Base-by-base conservation (phyloP, 2,329 filamentous ascomycete species). In the Aureobasidium subglaciale region DNA sequence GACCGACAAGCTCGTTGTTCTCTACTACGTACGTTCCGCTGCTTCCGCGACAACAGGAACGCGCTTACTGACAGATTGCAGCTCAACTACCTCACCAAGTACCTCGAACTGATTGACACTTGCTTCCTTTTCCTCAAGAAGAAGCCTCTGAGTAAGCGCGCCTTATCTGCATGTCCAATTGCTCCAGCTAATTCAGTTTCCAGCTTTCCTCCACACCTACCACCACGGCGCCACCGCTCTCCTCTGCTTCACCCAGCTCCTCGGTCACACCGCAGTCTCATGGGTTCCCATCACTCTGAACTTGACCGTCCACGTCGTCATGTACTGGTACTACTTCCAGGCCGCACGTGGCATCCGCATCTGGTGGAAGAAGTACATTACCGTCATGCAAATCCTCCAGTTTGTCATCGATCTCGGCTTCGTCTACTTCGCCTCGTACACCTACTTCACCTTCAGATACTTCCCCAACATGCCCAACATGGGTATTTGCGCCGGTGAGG, bases 241-340 rank as follows among this genome's bases (percentile, higher is more conserved):
- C 62, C 87, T 97, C 65, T 96, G 92, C 87, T 97, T 95, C 80
- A 96, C 90, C 56, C 92, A 97, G 78, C 84, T 97, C 63, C 86
- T 96, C 67, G 92, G 92, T 63, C 83, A 88, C 68, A 97, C 92
- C 42, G 82, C 92, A 40, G 92, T 97, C 56, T 95, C 91, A 59
- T 97, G 92, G 92, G 89, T 96, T 56, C 85, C 87, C 60, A 97
- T 97, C 71, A 86, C 84, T 54, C 83, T 97, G 65, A 97, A 97
- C 81, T 77, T 97, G 68, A 84, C 83, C 61, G 92, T 97, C 55
- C 92, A 97, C 76, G 92, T 97, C 58, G 88, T 96, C 70, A 97
- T 97, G 92, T 97, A 97, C 86, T 96, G 91, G 91, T 97, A 97
- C 85, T 97, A 97, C 83, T 97, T 97, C 86, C 92, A 97, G 81